A percentile compares a stretch with the other conserved stretches of the same genome.
phyloP scores from a whole-genome alignment of 352 stramenopile species.

The Phytopythium sindhum region DNA sequence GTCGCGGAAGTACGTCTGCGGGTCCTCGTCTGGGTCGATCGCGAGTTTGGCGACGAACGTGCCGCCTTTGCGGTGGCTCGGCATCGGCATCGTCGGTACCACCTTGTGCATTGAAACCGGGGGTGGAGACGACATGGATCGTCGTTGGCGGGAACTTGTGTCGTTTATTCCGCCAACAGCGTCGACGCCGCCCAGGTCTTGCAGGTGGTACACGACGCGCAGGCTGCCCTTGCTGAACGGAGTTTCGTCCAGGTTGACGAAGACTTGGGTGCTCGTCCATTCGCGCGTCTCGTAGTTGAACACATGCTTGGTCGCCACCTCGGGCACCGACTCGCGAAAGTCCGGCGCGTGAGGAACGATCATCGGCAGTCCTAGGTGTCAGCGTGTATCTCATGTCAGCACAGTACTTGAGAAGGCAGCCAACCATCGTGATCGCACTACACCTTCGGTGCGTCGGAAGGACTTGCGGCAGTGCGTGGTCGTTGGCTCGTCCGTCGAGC shows the following conservation, averaged over 20 bases:
- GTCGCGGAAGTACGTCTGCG: constrained; percentile 87
- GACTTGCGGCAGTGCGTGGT: constrained; percentile 31
- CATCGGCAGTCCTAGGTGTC: constrained; percentile 43
- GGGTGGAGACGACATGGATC: constrained; percentile 22
- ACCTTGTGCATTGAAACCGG: not conserved
- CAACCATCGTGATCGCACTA: not conserved
- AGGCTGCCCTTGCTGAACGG: constrained; percentile 81
- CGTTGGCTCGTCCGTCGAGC: constrained; percentile 28
- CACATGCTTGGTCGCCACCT: constrained; percentile 72
- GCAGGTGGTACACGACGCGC: constrained; percentile 78
- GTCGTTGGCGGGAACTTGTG: constrained; percentile 13
- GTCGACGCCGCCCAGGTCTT: constrained; percentile 44
- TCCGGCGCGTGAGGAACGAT: constrained; percentile 76
- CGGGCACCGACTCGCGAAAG: constrained; percentile 51
- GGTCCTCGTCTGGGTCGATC: constrained; percentile 85
- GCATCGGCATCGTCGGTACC: not conserved
- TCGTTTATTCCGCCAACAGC: not conserved
- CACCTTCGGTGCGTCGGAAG: constrained; percentile 32
- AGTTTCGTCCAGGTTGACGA: constrained; percentile 72
- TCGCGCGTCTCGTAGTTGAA: constrained; percentile 76
- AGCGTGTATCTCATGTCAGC: no score
- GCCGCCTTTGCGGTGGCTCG: constrained; percentile 3
- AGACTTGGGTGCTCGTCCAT: constrained; percentile 70
- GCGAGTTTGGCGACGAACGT: constrained; percentile 85
- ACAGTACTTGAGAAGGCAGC: no score